Conservation (phyloP, 495 filamentous ascomycete species). For the Sordaria brevicollis region DNA sequence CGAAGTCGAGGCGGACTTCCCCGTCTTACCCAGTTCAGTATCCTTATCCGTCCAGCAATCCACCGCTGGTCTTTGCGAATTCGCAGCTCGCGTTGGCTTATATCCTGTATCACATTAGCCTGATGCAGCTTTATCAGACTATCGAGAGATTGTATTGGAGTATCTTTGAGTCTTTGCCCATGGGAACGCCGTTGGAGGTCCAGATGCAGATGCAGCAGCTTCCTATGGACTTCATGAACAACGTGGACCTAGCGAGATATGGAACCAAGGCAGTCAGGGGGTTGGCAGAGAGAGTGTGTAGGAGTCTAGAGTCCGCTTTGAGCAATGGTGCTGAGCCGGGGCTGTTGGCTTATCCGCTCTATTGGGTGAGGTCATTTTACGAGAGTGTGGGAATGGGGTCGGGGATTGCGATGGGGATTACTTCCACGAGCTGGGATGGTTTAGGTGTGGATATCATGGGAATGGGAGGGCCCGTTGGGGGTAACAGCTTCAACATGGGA, state of each 20-base stretch:
- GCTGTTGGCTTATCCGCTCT: slow-evolving; percentile 25
- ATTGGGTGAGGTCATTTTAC: slow-evolving; percentile 25
- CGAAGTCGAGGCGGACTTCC: not conserved
- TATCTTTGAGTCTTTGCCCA: slow-evolving; percentile 23
- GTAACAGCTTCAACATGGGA: too few relatives aligned
- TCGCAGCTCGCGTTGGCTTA: slow-evolving; percentile 23
- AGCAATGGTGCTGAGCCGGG: slow-evolving; percentile 27
- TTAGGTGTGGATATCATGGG: not conserved
- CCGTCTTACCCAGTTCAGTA: not conserved
- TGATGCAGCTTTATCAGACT: slow-evolving; percentile 29
- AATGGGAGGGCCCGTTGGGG: not conserved
- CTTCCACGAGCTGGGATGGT: not conserved
- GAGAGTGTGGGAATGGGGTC: not conserved
- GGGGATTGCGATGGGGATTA: not conserved
- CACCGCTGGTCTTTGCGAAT: slow-evolving; percentile 22
- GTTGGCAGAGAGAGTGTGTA: slow-evolving; percentile 26
- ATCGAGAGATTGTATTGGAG: slow-evolving; percentile 25
- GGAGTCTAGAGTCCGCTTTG: slow-evolving; percentile 29
- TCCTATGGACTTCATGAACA: not conserved
- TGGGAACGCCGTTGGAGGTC: not conserved
- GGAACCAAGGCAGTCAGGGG: slow-evolving; percentile 13
- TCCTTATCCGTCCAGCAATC: not conserved
- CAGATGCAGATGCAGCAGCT: slow-evolving; percentile 16
- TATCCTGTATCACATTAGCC: slow-evolving; percentile 31
- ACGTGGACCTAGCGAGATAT: slow-evolving; percentile 15